phyloP scores from a whole-genome alignment of 139 green algal genomes.

The Chlamydomonas sp. region DNA sequence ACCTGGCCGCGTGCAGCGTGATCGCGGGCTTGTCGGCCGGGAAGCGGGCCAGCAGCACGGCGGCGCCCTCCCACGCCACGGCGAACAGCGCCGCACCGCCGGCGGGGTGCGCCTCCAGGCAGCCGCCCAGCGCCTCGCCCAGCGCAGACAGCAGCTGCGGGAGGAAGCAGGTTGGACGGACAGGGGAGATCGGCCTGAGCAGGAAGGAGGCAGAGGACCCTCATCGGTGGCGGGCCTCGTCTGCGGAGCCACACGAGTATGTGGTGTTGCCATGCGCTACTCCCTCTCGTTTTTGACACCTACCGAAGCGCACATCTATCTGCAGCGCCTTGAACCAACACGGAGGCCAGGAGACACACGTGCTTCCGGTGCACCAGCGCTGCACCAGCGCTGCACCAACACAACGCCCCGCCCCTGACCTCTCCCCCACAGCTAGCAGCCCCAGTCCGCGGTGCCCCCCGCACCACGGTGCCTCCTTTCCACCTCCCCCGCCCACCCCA shows the following conservation, averaged over 20 bases:
- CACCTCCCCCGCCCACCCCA: not conserved
- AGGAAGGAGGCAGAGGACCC: not conserved
- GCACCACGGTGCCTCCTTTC: not conserved
- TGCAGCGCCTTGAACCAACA: too few relatives aligned
- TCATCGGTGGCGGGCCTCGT: too few relatives aligned
- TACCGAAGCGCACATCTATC: too few relatives aligned
- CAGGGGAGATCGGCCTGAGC: not conserved
- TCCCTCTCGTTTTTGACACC: not conserved
- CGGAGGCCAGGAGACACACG: too few relatives aligned
- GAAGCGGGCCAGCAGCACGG: too few relatives aligned
- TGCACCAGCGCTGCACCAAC: too few relatives aligned
- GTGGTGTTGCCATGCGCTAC: not conserved
- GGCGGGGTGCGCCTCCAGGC: conserved; percentile 5
- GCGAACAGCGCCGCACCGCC: conserved; percentile 7
- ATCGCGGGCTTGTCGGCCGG: too few relatives aligned
- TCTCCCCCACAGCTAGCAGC: not conserved
- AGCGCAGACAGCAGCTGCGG: not conserved
- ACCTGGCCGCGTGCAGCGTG: too few relatives aligned
- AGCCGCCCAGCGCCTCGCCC: not conserved
- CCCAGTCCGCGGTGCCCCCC: not conserved
- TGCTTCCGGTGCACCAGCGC: too few relatives aligned
- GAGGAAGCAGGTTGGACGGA: not conserved
- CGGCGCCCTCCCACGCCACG: not conserved
- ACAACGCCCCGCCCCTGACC: too few relatives aligned
- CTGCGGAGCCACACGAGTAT: not conserved